These are phyloP conservation scores for Blastobotrys capitulatus DNA, from an alignment of 1,139 yeast genomes.

Conservation along the genomic window DNA sequence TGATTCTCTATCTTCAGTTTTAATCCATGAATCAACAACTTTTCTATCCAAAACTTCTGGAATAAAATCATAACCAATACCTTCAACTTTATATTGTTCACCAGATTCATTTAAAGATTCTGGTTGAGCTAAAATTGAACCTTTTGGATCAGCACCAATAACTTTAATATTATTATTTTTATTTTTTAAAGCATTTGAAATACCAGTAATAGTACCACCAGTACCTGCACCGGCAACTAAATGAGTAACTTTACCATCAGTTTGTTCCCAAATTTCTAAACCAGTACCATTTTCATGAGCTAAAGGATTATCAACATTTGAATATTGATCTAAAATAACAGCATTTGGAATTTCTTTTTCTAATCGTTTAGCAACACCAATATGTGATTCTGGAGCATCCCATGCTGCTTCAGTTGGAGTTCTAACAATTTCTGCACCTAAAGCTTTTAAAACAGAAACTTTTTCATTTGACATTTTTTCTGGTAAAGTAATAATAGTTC, in stretches of 20 bases:
- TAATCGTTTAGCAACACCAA: slow-evolving; percentile 78
- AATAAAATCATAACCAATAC: slow-evolving; percentile 86
- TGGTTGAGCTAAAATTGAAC: slow-evolving; percentile 80
- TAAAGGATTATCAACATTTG: slow-evolving; percentile 70
- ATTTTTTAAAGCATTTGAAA: slow-evolving; percentile 69
- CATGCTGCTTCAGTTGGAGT: slow-evolving; percentile 93
- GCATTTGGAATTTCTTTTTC: slow-evolving; percentile 85
- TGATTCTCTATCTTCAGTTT: slow-evolving; percentile 79
- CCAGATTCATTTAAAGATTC: slow-evolving; percentile 57
- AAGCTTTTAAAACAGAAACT: slow-evolving; percentile 80
- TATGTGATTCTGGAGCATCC: slow-evolving; percentile 89
- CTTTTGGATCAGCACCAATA: slow-evolving; percentile 82
- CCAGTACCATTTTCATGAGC: slow-evolving; percentile 89
- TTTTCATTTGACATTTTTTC: slow-evolving; percentile 93
- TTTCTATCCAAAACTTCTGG: slow-evolving; percentile 74
- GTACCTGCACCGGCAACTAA: slow-evolving; percentile 91
- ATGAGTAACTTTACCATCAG: slow-evolving; percentile 65
- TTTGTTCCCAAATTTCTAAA: slow-evolving; percentile 79
- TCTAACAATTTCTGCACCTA: slow-evolving; percentile 87
- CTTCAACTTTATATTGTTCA: slow-evolving; percentile 73
- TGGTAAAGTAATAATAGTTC: slow-evolving; percentile 84
- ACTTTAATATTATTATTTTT: slow-evolving; percentile 57
- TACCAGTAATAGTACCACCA: slow-evolving; percentile 80
- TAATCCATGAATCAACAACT: slow-evolving; percentile 73
- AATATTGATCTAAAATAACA: slow-evolving; percentile 79